Evolutionary conservation across 1,284 basidiomycete genomes (phyloP).

Genomic region (Chondrostereum purpureum): DNA sequence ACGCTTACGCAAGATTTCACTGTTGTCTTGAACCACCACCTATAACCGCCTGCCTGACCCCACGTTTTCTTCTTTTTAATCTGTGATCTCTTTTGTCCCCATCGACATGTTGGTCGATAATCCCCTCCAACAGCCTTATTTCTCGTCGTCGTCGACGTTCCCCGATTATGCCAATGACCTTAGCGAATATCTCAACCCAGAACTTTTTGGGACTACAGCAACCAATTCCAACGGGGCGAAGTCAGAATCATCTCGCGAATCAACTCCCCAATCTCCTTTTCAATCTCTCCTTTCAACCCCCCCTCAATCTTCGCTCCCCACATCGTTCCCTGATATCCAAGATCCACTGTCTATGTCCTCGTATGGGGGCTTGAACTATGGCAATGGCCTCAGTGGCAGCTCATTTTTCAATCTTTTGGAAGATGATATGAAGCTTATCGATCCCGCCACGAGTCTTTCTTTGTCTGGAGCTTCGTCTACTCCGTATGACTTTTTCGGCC

Average conservation of each 20-base stretch:
- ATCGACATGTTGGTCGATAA: conserved; percentile 25
- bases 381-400: not conserved
- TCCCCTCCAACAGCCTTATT: conserved; percentile 15
- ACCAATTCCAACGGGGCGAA: conserved; percentile 17
- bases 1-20: not conserved
- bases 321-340: conserved; percentile 26
- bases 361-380: not conserved
- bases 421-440: conserved; percentile 24
- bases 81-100: too few relatives aligned
- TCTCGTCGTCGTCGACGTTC: conserved; percentile 7
- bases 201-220: conserved; percentile 27
- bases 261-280: conserved; percentile 24
- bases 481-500: not conserved
- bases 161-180: conserved; percentile 21
- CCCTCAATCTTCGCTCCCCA: conserved; percentile 22
- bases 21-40: not conserved
- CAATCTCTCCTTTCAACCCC: conserved; percentile 19
- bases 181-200: conserved; percentile 33
- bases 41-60: not conserved
- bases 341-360: conserved; percentile 10
- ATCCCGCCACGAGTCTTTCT: conserved; percentile 10
- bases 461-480: not conserved
- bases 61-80: not conserved
- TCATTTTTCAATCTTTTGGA: conserved; percentile 29
- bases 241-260: conserved; percentile 21